Evolutionary conservation across 495 filamentous ascomycete genomes (phyloP), one percentile per base, ranked within the genome.

Genomic region (Thermothielavioides terrestris): DNA sequence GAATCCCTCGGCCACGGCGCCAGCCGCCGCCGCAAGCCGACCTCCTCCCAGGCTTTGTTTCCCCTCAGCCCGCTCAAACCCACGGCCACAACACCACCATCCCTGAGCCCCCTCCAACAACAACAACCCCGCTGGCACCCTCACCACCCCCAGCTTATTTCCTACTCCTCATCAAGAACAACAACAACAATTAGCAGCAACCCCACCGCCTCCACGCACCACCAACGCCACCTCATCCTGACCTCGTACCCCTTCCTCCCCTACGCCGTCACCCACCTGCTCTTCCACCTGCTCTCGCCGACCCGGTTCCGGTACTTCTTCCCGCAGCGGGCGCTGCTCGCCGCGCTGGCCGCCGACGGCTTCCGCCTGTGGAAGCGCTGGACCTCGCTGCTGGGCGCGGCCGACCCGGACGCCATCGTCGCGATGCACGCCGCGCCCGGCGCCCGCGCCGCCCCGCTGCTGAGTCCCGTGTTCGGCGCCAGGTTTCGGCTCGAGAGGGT

Each of bases 321-420:
- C 7, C 67, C 67, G 7, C 67, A 70, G 47, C 55, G 41, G 6
- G 59, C 58, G 17, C 17, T 70, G 4, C 40, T 68, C 9, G 18
- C 30, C 15, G 36, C 43, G 1, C 46, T 70, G 14, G 46, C 60
- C 4, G 56, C 51, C 2, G 52, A 65, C 27, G 38, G 59, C 0
- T 67, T 56, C 42, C 54, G 64, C 0, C 46, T 70, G 6, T 70
- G 67, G 67, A 57, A 59, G 35, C 52, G 64, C 6, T 70, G 67
- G 67, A 68, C 65, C 5, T 58, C 55, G 11, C 50, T 68, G 10
- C 26, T 70, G 26, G 64, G 65, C 9, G 54, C 53, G n/a, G 37
- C 53, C 2, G 65, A 65, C n/a, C 46, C 61, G 6, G 50, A n/a
- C 1, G 50, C 30, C 2, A 57, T 66, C 4, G 17, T 68, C 0